phyloP scores from a whole-genome alignment of 2,329 filamentous ascomycete genomes.

The Colletotrichum limetticola region DNA sequence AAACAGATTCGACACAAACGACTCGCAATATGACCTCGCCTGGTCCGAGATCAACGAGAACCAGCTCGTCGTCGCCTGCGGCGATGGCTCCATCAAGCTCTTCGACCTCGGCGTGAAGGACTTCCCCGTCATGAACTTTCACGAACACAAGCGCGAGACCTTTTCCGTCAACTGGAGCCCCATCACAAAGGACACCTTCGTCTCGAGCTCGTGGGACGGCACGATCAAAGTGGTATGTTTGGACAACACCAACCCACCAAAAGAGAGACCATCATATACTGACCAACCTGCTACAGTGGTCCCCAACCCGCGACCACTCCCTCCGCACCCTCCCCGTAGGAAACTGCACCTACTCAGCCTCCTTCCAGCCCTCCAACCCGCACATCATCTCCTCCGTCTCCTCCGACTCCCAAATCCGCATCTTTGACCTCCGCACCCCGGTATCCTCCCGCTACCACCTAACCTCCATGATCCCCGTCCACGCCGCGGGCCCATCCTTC shows the following conservation, averaged over 20 bases:
- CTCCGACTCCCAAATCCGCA: conserved; percentile 86
- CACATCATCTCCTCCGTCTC: conserved; percentile 88
- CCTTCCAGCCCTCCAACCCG: conserved; percentile 89
- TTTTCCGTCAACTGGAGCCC: conserved; percentile 95
- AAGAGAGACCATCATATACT: background rate
- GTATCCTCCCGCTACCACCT: conserved; percentile 89
- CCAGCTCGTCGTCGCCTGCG: conserved; percentile 88
- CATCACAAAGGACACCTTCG: conserved; percentile 88
- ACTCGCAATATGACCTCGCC: conserved; percentile 92
- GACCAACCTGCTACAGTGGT: conserved; percentile 69
- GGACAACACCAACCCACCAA: background rate
- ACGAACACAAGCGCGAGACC: conserved; percentile 92
- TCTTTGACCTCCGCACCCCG: conserved; percentile 93
- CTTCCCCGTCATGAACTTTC: conserved; percentile 91
- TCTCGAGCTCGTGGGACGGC: conserved; percentile 95
- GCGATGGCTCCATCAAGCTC: conserved; percentile 94
- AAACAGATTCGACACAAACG: conserved; percentile 91
- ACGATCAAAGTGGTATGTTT: conserved; percentile 82
- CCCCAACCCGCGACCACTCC: conserved; percentile 78
- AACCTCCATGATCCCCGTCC: conserved; percentile 83
- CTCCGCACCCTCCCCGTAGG: conserved; percentile 90
- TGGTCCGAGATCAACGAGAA: conserved; percentile 98
- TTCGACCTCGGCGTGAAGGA: conserved; percentile 86
- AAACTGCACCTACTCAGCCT: conserved; percentile 92
- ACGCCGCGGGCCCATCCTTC: conserved; percentile 69